A percentile compares a stretch with the other conserved stretches of the same genome.
phyloP scores from a whole-genome alignment of 495 filamentous ascomycete species.

The Cercophora scortea region DNA sequence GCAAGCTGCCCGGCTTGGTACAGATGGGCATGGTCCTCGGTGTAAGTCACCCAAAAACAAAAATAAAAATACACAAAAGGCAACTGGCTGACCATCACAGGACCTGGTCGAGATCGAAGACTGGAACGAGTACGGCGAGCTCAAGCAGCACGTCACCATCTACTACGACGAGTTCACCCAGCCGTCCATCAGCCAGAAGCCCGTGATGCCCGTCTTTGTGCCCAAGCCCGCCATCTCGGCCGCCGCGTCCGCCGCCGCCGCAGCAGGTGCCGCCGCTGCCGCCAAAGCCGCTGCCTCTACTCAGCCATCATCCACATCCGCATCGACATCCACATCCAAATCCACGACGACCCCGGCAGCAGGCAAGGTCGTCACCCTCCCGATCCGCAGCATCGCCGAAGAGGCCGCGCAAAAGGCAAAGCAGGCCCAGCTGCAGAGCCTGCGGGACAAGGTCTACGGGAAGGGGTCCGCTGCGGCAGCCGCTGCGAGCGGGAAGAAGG shows the following conservation, averaged over 20 bases:
- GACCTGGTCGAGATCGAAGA: conserved; percentile 92
- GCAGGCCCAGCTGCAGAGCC: conserved; percentile 34
- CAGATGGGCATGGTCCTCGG: conserved; percentile 81
- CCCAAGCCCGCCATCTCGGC: conserved; percentile 29
- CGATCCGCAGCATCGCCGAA: conserved; percentile 57
- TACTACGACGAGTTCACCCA: conserved; percentile 47
- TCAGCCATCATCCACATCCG: conserved; percentile 13
- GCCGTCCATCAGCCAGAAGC: conserved; percentile 33
- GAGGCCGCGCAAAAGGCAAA: conserved; percentile 63
- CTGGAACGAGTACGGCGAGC: conserved; percentile 97
- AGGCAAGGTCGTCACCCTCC: conserved; percentile 33
- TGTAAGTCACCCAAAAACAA: conserved; percentile 42
- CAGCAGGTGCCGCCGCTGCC: conserved; percentile 23
- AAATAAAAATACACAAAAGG: not conserved
- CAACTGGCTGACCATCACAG: conserved; percentile 33
- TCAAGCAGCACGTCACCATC: conserved; percentile 70
- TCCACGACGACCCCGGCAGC: conserved; percentile 3
- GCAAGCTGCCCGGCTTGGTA: conserved; percentile 82
- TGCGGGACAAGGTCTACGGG: conserved; percentile 30
- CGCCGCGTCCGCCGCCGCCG: conserved; percentile 31
- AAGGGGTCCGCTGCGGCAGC: conserved; percentile 13
- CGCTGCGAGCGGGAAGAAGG: not conserved
- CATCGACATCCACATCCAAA: conserved; percentile 9
- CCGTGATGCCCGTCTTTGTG: conserved; percentile 21
- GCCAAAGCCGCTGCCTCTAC: conserved; percentile 3